These are phyloP conservation scores for Dictyostelium discoideum DNA, from an alignment of 78 protist genomes.

Conservation along the genomic window DNA sequence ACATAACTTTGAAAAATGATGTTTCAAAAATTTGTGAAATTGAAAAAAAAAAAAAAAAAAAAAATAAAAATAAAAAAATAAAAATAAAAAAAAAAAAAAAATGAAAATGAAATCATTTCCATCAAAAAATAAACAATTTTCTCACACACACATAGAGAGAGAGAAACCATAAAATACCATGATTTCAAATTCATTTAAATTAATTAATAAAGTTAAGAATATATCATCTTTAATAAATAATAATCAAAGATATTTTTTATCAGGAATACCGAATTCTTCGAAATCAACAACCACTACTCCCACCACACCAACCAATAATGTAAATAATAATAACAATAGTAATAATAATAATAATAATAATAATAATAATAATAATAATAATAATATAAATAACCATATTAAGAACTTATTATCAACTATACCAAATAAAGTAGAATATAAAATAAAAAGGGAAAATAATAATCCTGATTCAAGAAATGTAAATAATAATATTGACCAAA, in stretches of 20 bases:
- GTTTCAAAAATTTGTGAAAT: constrained; percentile 3
- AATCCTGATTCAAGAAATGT: constrained; percentile 25
- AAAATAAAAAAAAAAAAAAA: background rate
- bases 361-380: background rate
- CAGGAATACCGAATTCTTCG: background rate
- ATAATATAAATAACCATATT: background rate
- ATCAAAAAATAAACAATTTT: too few species aligned
- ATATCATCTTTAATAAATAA: background rate
- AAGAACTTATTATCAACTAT: background rate
- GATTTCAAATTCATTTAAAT: background rate
- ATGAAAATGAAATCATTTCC: background rate
- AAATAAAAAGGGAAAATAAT: constrained; percentile 48
- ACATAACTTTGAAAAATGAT: background rate
- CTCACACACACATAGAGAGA: too few species aligned
- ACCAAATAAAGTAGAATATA: constrained; percentile 27
- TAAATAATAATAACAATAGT: too few species aligned
- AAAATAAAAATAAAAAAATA: background rate
- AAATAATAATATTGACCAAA: background rate
- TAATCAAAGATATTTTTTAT: background rate
- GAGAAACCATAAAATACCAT: background rate
- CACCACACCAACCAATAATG: background rate
- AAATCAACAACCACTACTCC: background rate
- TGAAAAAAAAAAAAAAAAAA: background rate
- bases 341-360: background rate
- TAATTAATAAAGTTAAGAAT: too few species aligned